phyloP scores from a whole-genome alignment of 2,329 filamentous ascomycete genomes.

The Parasarocladium wereldwijsianum region DNA sequence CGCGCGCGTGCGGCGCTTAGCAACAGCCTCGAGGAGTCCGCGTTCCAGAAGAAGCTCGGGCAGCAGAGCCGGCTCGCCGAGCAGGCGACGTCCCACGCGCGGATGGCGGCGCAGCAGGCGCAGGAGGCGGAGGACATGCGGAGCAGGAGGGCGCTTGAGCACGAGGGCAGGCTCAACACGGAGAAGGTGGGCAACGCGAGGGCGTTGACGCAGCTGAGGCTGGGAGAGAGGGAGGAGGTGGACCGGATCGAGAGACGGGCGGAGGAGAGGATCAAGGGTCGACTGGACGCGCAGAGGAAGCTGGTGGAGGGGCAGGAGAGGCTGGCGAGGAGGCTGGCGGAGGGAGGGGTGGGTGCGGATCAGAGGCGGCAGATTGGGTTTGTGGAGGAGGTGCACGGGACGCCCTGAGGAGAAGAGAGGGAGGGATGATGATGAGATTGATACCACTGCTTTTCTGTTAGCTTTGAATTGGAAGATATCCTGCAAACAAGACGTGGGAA shows the following conservation, averaged over 20 bases:
- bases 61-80: constrained; percentile 34
- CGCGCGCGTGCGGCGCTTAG: constrained; percentile 31
- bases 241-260: constrained; percentile 31
- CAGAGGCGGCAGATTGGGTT: constrained; percentile 38
- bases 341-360: constrained; percentile 13
- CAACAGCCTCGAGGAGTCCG: constrained; percentile 20
- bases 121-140: constrained; percentile 27
- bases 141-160: constrained; percentile 30
- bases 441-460: no score
- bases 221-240: constrained; percentile 35
- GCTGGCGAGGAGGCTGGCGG: constrained; percentile 27
- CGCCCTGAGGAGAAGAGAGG: no score
- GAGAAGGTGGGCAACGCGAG: constrained; percentile 33
- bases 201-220: constrained; percentile 31
- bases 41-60: constrained; percentile 20
- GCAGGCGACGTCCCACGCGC: constrained; percentile 26
- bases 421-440: no score
- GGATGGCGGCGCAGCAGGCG: constrained; percentile 30
- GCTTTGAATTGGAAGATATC: no score
- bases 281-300: constrained; percentile 36
- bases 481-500: no score
- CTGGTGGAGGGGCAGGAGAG: constrained; percentile 32
- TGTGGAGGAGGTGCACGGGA: constrained; percentile 32
- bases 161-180: constrained; percentile 29
- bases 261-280: constrained; percentile 27